Evolutionary conservation across 2,329 filamentous ascomycete genomes (phyloP), one percentile per base, ranked within the genome.

Genomic region (Sporothrix pallida): DNA sequence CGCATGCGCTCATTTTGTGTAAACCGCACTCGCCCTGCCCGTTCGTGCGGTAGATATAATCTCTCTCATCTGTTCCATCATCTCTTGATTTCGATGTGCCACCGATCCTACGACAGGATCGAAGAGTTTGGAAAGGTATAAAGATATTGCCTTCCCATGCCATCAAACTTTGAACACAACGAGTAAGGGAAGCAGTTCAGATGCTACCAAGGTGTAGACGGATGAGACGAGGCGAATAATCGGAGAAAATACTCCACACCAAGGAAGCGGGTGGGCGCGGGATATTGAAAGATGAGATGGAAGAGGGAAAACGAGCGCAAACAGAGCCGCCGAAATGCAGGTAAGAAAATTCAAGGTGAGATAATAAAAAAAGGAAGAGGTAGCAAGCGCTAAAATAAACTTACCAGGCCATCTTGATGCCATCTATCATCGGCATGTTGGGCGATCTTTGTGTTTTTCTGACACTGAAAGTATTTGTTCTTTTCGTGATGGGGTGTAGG

Each of bases 331-430:
- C 3, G 13, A n/a, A 17, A 37, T 52, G 65, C 23, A 37, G 48
- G 72, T 56, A 12, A 69, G 70, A 69, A 63, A 52, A 37, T 15
- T 26, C 15, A 26, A 52, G 67, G 67, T 48, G 20, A n/a, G 65
- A 31, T 8, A 50, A 56, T 17, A 70, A 69, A 54, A 54, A 26
- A 68, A 56, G 52, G 72, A 72, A 73, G 62, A 67, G 67, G 73
- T 70, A 63, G 74, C 70, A 74, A 68, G 31, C 31, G 31, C 31
- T 37, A 67, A 63, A 72, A 72, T 74, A 56, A 72, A 85, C 90
- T 79, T 87, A 93, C 91, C 91, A 93, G 80, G 91, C 91, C 86
- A 93, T 92, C 83, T 91, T 92, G 81, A 89, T 85, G 75, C 90
- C 91, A 79, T 92, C 88, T 77, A 93, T 90, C 68, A 90, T 85